A percentile compares a stretch with the other conserved stretches of the same genome.
These are phyloP conservation scores for Phycomyces blakesleeanus DNA, from an alignment of 192 early-diverging fungal genomes.

Conservation along the genomic window DNA sequence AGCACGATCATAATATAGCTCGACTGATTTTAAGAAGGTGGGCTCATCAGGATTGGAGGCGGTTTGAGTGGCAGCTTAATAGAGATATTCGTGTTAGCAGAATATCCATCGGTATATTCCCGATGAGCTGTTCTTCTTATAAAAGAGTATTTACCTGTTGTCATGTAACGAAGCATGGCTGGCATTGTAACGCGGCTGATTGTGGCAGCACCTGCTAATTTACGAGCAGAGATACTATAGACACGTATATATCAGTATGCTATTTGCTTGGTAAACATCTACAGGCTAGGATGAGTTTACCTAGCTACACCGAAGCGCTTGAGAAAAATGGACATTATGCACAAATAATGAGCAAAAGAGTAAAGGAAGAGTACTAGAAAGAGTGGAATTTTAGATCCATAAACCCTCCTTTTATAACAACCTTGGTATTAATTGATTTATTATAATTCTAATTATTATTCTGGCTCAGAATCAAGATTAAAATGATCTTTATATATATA, in stretches of 20 bases:
- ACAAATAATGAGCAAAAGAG: no score
- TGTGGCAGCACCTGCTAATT: background rate
- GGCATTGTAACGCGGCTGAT: slow-evolving; percentile 20
- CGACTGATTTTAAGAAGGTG: slow-evolving; percentile 67
- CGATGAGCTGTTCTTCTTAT: background rate
- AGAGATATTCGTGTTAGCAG: background rate
- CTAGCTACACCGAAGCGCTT: no score
- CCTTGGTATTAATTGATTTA: no score
- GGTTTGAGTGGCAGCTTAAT: slow-evolving; percentile 41
- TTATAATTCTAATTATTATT: no score
- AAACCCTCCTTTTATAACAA: no score
- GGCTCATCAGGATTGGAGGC: slow-evolving; percentile 67
- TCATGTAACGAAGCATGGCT: slow-evolving; percentile 20
- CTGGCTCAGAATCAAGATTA: no score
- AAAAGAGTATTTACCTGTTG: slow-evolving; percentile 20
- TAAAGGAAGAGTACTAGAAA: no score
- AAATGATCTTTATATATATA: no score
- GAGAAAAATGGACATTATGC: no score
- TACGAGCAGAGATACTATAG: slow-evolving; percentile 4
- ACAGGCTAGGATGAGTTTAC: background rate
- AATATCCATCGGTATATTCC: background rate
- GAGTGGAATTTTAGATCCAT: no score
- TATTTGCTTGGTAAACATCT: background rate
- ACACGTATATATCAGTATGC: background rate
- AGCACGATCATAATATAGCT: slow-evolving; percentile 68